phyloP scores from a whole-genome alignment of 2,329 filamentous ascomycete species.

The Colletotrichum tofieldiae region DNA sequence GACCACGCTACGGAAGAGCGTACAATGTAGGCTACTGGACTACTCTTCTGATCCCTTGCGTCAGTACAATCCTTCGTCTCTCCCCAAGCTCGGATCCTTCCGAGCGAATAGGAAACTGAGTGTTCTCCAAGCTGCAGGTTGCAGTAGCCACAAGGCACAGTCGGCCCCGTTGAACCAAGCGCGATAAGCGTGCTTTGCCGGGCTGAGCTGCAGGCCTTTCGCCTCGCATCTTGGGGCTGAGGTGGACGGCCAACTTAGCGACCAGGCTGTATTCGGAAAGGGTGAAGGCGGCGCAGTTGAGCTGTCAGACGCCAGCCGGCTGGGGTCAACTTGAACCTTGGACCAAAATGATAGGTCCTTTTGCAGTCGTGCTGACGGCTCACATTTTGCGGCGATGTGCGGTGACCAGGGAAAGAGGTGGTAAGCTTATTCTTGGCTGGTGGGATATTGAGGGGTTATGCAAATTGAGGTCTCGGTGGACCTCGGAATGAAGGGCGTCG shows the following conservation, averaged over 20 bases:
- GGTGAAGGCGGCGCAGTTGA: constrained; percentile 28
- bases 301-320: constrained; percentile 26
- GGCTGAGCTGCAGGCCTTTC: constrained; percentile 18
- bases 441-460: background rate
- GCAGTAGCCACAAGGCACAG: background rate
- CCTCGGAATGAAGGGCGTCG: background rate
- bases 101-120: constrained; percentile 12
- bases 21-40: constrained; percentile 2
- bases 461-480: constrained; percentile 13
- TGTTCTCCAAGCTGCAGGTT: background rate
- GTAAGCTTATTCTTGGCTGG: constrained; percentile 36
- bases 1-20: background rate
- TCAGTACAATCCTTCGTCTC: background rate
- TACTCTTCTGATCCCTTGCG: background rate
- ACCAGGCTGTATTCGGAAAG: constrained; percentile 13
- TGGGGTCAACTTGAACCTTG: constrained; percentile 4
- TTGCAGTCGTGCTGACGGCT: constrained; percentile 4
- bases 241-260: too few species aligned
- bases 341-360: background rate
- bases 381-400: background rate
- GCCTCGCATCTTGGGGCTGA: constrained; percentile 15
- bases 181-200: constrained; percentile 7
- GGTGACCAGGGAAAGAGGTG: constrained; percentile 1
- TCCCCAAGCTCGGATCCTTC: background rate
- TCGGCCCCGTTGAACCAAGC: constrained; percentile 1